A percentile compares a stretch with the other conserved stretches of the same genome.
Evolutionary conservation across 257 asterid genomes (phyloP).

Genomic region (Solanum lycopersicoides): DNA sequence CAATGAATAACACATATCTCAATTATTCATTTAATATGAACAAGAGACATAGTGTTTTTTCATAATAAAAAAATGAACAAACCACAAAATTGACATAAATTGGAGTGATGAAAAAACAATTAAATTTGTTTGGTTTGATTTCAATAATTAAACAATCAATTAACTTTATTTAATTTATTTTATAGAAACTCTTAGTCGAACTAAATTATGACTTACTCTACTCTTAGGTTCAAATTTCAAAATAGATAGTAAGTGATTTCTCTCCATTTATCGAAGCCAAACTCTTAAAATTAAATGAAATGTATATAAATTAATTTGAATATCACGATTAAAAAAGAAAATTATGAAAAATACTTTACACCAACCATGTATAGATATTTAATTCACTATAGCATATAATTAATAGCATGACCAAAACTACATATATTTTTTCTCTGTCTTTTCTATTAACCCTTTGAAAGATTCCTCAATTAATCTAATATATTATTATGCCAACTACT

Average conservation of each 20-base stretch:
- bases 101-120: neutral
- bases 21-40: too few species aligned
- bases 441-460: neutral
- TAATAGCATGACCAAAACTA: neutral
- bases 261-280: neutral
- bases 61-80: neutral
- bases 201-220: neutral
- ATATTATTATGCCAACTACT: neutral
- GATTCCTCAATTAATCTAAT: neutral
- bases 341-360: neutral
- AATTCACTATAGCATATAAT: neutral
- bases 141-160: neutral
- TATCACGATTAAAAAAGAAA: neutral
- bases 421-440: neutral
- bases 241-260: neutral
- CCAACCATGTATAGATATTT: neutral
- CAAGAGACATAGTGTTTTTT: too few species aligned
- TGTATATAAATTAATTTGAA: neutral
- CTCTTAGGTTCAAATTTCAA: neutral
- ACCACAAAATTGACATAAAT: neutral
- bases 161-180: neutral
- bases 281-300: neutral
- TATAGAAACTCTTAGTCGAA: neutral
- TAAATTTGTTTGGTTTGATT: neutral
- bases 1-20: neutral